Base-by-base conservation (phyloP, 352 stramenopile genomes). In the Phytophthora europaea region DNA sequence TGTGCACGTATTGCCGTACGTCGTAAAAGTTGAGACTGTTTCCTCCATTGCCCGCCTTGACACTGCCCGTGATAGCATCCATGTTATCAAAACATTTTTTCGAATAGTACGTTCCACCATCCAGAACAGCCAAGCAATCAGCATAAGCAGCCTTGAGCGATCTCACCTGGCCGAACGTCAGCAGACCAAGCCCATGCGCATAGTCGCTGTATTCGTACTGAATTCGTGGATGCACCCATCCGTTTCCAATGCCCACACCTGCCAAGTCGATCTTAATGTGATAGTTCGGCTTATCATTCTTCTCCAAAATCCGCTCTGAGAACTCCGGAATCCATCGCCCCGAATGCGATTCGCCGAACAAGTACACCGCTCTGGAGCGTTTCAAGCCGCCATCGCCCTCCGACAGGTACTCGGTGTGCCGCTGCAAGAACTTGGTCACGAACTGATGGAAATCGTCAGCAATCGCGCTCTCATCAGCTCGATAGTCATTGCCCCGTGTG, bases 301-400 rank as follows among this genome's bases (percentile, higher is more conserved):
- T 77, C 48, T 95, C 67, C 16, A 98, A 66, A 67, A 99, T 99
- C 73, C 98, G 94, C 43, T 83, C 80, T 34, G 97, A 96, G 81
- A 99, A 99, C 59, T 91, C 85, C 9, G 98, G 98, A 73, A 99
- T 99, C 81, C 98, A 99, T 45, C 98, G 97, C 2, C 98, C 98
- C 0, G 97, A 97, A 80, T 99, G 97, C 15, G 93, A 99, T 77
- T 99, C 98, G 56, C 97, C 98, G 58, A 98, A 97, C 65, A 99
- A 95, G 72, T 95, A 99, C 45, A 99, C 76, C 38, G 85, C 78
- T 26, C 97, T 88, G 6, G 88, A 91, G 31, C 68, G 75, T 33
- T 84, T 76, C 12, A 52, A 33, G 15, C 85, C 65, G 28, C 82
- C 79, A 31, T 78, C 77, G 22, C 86, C 75, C 6, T 67, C 58